phyloP scores from a whole-genome alignment of 352 stramenopile species.

The Pythium folliculosum region DNA sequence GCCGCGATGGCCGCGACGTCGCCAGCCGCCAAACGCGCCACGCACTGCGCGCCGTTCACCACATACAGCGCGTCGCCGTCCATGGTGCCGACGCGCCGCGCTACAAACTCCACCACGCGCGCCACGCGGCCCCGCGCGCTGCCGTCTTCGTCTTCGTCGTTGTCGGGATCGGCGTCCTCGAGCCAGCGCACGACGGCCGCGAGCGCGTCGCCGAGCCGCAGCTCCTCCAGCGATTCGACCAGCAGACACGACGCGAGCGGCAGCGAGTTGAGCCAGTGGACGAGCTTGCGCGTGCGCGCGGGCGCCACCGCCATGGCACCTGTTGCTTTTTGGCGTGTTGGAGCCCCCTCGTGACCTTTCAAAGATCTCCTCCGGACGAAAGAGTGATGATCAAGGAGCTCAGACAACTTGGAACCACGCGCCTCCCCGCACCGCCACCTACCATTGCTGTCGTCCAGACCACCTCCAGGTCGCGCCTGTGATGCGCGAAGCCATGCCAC shows the following conservation, averaged over 20 bases:
- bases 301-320: not conserved
- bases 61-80: conserved; percentile 52
- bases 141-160: not conserved
- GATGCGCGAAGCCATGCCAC: no score
- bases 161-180: conserved; percentile 16
- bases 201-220: conserved; percentile 66
- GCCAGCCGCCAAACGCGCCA: conserved; percentile 37
- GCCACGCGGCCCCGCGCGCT: conserved; percentile 28
- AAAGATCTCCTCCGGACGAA: no score
- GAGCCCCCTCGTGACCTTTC: no score
- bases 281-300: conserved; percentile 36
- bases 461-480: no score
- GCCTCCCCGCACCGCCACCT: no score
- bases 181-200: conserved; percentile 48
- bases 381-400: no score
- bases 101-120: conserved; percentile 43
- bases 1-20: conserved; percentile 42
- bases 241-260: conserved; percentile 60
- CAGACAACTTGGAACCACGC: no score
- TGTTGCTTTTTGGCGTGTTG: no score
- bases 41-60: conserved; percentile 49
- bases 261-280: conserved; percentile 80
- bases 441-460: no score
- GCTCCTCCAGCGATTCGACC: conserved; percentile 50
- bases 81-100: conserved; percentile 36